Evolutionary conservation across 129 eudicot species (phyloP), one percentile per base, ranked within the genome.

Genomic region (Flaveria brownii): DNA sequence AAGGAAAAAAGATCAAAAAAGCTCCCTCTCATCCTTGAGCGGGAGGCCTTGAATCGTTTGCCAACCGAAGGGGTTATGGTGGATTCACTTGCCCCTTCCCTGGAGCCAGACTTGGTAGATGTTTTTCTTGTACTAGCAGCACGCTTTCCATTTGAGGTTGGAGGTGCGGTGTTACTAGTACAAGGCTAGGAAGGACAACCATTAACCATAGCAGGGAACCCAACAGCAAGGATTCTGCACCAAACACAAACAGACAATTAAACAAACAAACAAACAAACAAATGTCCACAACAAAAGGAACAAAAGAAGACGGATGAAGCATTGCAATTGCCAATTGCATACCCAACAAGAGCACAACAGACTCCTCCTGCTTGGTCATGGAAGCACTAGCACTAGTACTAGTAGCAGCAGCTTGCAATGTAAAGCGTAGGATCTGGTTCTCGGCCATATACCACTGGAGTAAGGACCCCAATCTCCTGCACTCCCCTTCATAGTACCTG

Each of bases 271-370:
- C 6, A 20, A 20, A 20, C 22, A 33, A 36, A 36, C 1, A 36
- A 45, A 45, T 45, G 11, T 9, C 2, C 3, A 43, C 49, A 43
- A 2, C 49, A 43, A 45, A 45, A 11, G 0, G 13, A 72, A 28
- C 18, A 66, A 68, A 9, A 54, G n/a, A n/a, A n/a, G n/a, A 6
- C 26, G 42, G 16, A 10, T n/a, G n/a, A n/a, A n/a, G n/a, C n/a
- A n/a, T n/a, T n/a, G n/a, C n/a, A n/a, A n/a, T n/a, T n/a, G n/a
- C 16, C 10, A 10, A 59, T 45, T 2, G 36, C 90, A 84, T 89
- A 94, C 99, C 99, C 99, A 87, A 84, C 83, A 87, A 85, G 99
- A 94, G 99, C 90, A 94, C 99, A 80, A 96, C 99, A 94, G 99
- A 94, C 99, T 94, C 99, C 97, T 89, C 96, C 93, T 83, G 89